Percentiles rank a stretch among this genome's conserved stretches.
phyloP scores from a whole-genome alignment of 2,329 filamentous ascomycete genomes.

The Ascosphaera aggregata region DNA sequence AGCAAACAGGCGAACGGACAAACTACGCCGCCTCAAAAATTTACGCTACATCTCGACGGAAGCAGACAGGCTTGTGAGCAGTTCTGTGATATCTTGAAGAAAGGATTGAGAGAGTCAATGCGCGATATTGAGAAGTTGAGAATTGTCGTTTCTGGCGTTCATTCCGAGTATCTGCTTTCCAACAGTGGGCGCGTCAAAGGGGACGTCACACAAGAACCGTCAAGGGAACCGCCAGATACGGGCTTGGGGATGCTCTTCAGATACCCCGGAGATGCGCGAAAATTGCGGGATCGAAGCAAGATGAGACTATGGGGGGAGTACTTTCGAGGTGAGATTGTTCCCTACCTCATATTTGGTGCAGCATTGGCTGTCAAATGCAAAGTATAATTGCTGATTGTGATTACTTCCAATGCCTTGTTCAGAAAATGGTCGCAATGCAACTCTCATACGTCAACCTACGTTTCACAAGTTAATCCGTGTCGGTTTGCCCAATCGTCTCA shows the following conservation, averaged over 20 bases:
- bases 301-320: conserved; percentile 98
- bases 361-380: too few relatives aligned
- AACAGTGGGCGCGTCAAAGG: too few relatives aligned
- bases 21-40: conserved; percentile 47
- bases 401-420: neutral
- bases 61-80: conserved; percentile 75
- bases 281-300: conserved; percentile 83
- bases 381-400: too few relatives aligned
- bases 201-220: conserved; percentile 13
- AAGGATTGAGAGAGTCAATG: conserved; percentile 64
- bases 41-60: conserved; percentile 78
- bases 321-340: conserved; percentile 34
- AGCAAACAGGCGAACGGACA: conserved; percentile 12
- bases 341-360: too few relatives aligned
- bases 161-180: conserved; percentile 64
- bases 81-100: conserved; percentile 91
- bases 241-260: conserved; percentile 80
- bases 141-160: conserved; percentile 59
- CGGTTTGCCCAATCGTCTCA: conserved; percentile 72
- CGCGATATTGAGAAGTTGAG: conserved; percentile 72
- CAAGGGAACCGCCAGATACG: conserved; percentile 52
- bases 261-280: conserved; percentile 86
- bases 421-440: conserved; percentile 87
- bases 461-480: conserved; percentile 96
- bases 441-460: conserved; percentile 79